A percentile compares a stretch with the other conserved stretches of the same genome.
These are phyloP conservation scores for Aspergillus arachidicola DNA, from an alignment of 2,329 filamentous ascomycete species.

Conservation along the genomic window DNA sequence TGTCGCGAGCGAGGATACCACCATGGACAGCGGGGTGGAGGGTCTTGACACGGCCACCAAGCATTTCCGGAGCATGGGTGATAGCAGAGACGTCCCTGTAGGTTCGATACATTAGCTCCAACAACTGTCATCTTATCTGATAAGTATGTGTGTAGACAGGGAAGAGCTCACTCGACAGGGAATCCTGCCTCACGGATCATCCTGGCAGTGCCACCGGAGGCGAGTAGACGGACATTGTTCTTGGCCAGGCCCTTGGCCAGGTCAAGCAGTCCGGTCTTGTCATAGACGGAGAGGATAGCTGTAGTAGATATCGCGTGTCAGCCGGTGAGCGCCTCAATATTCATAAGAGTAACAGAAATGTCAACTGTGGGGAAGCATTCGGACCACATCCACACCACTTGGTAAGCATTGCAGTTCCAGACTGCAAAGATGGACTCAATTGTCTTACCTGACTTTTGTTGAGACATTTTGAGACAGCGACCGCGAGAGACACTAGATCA, in stretches of 20 bases:
- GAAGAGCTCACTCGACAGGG: conserved; percentile 76
- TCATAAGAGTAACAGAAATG: conserved; percentile 15
- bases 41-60: conserved; percentile 89
- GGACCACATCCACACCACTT: conserved; percentile 20
- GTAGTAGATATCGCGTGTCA: conserved; percentile 13
- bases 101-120: background rate
- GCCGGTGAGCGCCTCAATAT: conserved; percentile 5
- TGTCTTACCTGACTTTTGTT: conserved; percentile 44
- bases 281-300: conserved; percentile 96
- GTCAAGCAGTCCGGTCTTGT: conserved; percentile 95
- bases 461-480: conserved; percentile 37
- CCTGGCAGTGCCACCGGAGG: conserved; percentile 91
- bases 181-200: conserved; percentile 97
- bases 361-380: conserved; percentile 18
- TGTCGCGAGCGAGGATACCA: conserved; percentile 85
- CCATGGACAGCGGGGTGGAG: conserved; percentile 90
- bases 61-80: conserved; percentile 95
- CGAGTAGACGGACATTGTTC: conserved; percentile 88
- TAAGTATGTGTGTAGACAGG: background rate
- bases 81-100: conserved; percentile 92
- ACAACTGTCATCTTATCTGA: background rate
- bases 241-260: conserved; percentile 86
- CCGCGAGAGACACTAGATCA: conserved; percentile 23
- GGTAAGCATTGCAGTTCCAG: conserved; percentile 9
- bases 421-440: conserved; percentile 15